Conservation (phyloP, 129 eudicot genomes). For the Flaveria trinervia region DNA sequence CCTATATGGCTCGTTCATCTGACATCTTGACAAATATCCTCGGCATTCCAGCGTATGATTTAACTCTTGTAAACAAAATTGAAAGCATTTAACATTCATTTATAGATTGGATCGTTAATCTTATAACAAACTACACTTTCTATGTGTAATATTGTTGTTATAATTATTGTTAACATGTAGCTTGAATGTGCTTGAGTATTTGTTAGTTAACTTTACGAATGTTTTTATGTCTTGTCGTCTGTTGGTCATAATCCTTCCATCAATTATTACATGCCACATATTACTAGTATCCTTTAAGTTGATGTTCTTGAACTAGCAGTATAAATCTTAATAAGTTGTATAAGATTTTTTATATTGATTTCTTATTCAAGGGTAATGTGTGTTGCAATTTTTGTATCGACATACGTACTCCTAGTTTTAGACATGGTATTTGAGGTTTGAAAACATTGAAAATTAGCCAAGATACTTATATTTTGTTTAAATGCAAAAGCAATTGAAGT, state of each 20-base stretch:
- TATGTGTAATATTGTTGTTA: not conserved
- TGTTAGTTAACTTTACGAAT: not conserved
- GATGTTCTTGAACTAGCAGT: constrained; percentile 3
- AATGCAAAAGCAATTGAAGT: too few relatives aligned
- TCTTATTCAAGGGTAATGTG: not conserved
- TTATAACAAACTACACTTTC: not conserved
- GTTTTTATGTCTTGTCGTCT: not conserved
- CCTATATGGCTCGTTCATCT: constrained; percentile 97
- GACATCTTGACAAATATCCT: constrained; percentile 83
- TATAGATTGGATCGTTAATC: constrained; percentile 22
- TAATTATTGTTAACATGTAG: constrained; percentile 13
- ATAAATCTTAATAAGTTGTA: constrained; percentile 1
- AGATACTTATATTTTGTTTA: too few relatives aligned
- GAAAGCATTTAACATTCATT: constrained; percentile 19
- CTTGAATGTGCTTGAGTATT: not conserved
- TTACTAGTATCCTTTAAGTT: not conserved
- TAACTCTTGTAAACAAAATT: constrained; percentile 9
- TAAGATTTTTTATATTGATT: not conserved
- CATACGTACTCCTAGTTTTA: too few relatives aligned
- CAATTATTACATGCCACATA: not conserved
- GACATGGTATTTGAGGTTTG: too few relatives aligned
- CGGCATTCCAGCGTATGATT: constrained; percentile 79
- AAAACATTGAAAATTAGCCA: too few relatives aligned
- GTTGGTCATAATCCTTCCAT: not conserved
- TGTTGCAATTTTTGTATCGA: not conserved